These are phyloP conservation scores for Russula earlei DNA, from an alignment of 768 basidiomycete species.

Conservation along the genomic window DNA sequence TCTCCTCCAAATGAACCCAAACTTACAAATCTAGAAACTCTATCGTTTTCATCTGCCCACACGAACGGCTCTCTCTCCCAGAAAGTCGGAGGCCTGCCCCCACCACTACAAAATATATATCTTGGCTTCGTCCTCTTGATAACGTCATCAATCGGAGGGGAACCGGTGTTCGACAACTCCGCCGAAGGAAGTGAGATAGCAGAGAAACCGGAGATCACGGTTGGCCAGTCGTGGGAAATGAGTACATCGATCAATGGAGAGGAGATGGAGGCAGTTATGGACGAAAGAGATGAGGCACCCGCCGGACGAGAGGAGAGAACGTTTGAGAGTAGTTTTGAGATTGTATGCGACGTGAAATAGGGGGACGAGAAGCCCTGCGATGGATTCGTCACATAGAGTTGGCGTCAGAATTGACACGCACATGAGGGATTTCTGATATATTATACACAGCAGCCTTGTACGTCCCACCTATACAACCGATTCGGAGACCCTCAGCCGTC, in stretches of 20 bases:
- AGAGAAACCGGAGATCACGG: slow-evolving; percentile 53
- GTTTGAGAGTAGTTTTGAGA: slow-evolving; percentile 65
- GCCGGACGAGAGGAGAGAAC: slow-evolving; percentile 44
- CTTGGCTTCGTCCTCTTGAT: slow-evolving; percentile 63
- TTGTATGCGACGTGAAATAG: slow-evolving; percentile 59
- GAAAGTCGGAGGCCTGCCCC: slow-evolving; percentile 61
- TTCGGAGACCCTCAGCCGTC: slow-evolving; percentile 70
- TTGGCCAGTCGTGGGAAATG: slow-evolving; percentile 72
- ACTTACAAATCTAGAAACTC: slow-evolving; percentile 73
- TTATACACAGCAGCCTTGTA: slow-evolving; percentile 55
- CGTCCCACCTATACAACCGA: slow-evolving; percentile 77
- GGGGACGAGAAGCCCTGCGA: slow-evolving; percentile 66
- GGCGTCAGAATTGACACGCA: slow-evolving; percentile 36
- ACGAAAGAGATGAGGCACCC: slow-evolving; percentile 49
- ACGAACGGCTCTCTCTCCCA: slow-evolving; percentile 94
- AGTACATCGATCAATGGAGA: slow-evolving; percentile 73
- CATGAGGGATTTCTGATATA: slow-evolving; percentile 54
- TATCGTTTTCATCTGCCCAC: slow-evolving; percentile 65
- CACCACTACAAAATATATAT: slow-evolving; percentile 75
- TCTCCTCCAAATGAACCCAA: slow-evolving; percentile 79
- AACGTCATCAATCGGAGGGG: slow-evolving; percentile 55
- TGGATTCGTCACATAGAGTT: slow-evolving; percentile 37
- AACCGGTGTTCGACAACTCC: slow-evolving; percentile 36
- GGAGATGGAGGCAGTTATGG: slow-evolving; percentile 53
- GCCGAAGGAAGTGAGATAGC: slow-evolving; percentile 36